Percentiles rank a stretch among this genome's conserved stretches.
phyloP scores from a whole-genome alignment of 495 filamentous ascomycete species.

The Xylaria acuta region DNA sequence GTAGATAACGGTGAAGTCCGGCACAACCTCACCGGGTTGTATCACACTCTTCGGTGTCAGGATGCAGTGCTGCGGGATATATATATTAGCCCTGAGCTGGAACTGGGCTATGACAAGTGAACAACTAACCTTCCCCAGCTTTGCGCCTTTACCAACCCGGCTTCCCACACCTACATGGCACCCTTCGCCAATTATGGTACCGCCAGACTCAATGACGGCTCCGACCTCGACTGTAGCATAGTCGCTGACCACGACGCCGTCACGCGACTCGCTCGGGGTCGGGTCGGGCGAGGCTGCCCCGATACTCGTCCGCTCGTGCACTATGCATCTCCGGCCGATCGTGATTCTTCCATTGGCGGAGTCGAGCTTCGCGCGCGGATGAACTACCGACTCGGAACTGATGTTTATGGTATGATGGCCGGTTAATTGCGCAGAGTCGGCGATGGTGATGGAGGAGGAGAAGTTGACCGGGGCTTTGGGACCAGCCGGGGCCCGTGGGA shows the following conservation, averaged over 20 bases:
- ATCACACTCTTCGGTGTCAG: conserved; percentile 58
- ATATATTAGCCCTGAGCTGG: neutral
- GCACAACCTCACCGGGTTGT: conserved; percentile 58
- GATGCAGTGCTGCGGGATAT: conserved; percentile 57
- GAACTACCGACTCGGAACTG: conserved; percentile 74
- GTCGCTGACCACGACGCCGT: conserved; percentile 59
- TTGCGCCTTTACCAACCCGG: conserved; percentile 64
- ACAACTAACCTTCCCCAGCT: conserved; percentile 67
- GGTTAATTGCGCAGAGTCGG: conserved; percentile 74
- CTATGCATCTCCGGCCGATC: conserved; percentile 75
- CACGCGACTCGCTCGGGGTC: conserved; percentile 36
- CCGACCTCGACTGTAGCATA: conserved; percentile 67
- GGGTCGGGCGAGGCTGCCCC: conserved; percentile 53
- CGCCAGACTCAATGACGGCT: conserved; percentile 65
- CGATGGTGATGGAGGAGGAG: conserved; percentile 72
- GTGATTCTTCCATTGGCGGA: conserved; percentile 71
- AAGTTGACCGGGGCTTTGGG: conserved; percentile 73
- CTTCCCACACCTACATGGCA: conserved; percentile 66
- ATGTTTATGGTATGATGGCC: conserved; percentile 77
- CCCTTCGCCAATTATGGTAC: conserved; percentile 66
- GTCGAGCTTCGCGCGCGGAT: conserved; percentile 77
- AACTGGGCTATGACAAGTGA: conserved; percentile 14
- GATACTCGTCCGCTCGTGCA: conserved; percentile 74
- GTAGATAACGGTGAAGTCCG: conserved; percentile 71
- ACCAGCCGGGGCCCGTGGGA: conserved; percentile 51